Percentiles rank a stretch among this genome's conserved stretches.
Conservation (phyloP, 768 basidiomycete species). For the Mycena albidolilacea region DNA sequence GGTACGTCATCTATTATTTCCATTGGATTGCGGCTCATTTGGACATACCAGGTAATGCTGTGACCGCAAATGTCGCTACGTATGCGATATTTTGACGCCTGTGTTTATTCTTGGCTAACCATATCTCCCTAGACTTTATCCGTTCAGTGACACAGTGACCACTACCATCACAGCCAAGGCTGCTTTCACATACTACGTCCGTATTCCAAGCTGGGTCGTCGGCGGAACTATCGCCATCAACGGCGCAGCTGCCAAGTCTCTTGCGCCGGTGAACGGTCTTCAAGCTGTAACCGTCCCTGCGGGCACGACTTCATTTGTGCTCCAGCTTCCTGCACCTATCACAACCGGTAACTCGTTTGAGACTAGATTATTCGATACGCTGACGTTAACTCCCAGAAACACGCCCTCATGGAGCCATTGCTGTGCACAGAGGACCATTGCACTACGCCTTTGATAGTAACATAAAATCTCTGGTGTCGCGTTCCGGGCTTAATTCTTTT, state of each 20-base stretch:
- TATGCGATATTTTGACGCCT: background rate
- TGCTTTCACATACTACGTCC: slow-evolving; percentile 63
- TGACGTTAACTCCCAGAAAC: slow-evolving; percentile 42
- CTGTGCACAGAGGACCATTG: slow-evolving; percentile 57
- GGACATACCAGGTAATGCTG: slow-evolving; percentile 52
- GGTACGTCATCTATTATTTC: slow-evolving; percentile 45
- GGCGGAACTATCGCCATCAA: slow-evolving; percentile 62
- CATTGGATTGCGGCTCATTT: background rate
- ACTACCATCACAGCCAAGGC: slow-evolving; percentile 60
- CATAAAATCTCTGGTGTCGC: background rate
- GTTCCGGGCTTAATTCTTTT: background rate
- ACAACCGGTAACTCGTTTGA: slow-evolving; percentile 45
- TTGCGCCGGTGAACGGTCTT: slow-evolving; percentile 51
- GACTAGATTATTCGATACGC: background rate
- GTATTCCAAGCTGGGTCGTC: slow-evolving; percentile 67
- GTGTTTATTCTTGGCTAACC: background rate
- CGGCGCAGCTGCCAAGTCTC: slow-evolving; percentile 42
- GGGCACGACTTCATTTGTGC: slow-evolving; percentile 50
- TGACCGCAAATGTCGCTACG: slow-evolving; percentile 62
- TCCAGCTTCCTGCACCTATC: slow-evolving; percentile 55
- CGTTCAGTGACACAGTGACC: slow-evolving; percentile 65
- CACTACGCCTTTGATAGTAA: slow-evolving; percentile 58
- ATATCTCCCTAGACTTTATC: slow-evolving; percentile 50
- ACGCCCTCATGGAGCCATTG: slow-evolving; percentile 54
- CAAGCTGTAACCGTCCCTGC: slow-evolving; percentile 48